Percentiles rank a stretch among this genome's conserved stretches.
Conservation (phyloP, 495 filamentous ascomycete species). For the Aspergillus cavernicola region DNA sequence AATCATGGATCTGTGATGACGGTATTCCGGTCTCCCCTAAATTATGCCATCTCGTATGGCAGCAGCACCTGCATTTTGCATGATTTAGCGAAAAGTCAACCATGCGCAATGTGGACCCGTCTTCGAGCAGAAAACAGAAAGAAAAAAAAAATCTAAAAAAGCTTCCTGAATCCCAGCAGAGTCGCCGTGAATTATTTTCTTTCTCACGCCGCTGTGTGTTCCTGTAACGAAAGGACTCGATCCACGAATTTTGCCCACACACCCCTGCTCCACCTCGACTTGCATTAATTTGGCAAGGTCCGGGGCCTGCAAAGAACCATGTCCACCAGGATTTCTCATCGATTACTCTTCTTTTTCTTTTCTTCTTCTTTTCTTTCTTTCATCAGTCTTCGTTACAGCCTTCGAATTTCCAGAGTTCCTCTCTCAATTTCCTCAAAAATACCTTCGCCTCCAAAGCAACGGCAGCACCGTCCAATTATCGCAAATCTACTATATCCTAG, state of each 20-base stretch:
- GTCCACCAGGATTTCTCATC: conserved; percentile 13
- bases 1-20: neutral
- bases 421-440: neutral
- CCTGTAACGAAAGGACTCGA: conserved; percentile 20
- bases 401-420: neutral
- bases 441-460: neutral
- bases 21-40: neutral
- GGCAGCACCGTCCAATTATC: neutral
- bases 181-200: conserved; percentile 4
- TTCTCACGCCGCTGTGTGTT: conserved; percentile 12
- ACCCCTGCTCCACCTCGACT: conserved; percentile 20
- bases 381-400: neutral
- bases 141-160: conserved; percentile 1
- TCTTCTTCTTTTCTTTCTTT: conserved; percentile 5
- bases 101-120: conserved; percentile 10
- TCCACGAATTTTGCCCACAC: conserved; percentile 19
- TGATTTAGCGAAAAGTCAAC: neutral
- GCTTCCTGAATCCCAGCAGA: conserved; percentile 14
- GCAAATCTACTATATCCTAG: conserved; percentile 1
- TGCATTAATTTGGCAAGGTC: conserved; percentile 23
- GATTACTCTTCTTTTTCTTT: conserved; percentile 4
- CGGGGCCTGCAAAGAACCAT: conserved; percentile 17
- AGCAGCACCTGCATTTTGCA: conserved; percentile 7
- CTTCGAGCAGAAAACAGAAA: conserved; percentile 2
- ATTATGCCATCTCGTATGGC: neutral